phyloP scores from a whole-genome alignment of 2,329 filamentous ascomycete species.

The Penicillium sp. region DNA sequence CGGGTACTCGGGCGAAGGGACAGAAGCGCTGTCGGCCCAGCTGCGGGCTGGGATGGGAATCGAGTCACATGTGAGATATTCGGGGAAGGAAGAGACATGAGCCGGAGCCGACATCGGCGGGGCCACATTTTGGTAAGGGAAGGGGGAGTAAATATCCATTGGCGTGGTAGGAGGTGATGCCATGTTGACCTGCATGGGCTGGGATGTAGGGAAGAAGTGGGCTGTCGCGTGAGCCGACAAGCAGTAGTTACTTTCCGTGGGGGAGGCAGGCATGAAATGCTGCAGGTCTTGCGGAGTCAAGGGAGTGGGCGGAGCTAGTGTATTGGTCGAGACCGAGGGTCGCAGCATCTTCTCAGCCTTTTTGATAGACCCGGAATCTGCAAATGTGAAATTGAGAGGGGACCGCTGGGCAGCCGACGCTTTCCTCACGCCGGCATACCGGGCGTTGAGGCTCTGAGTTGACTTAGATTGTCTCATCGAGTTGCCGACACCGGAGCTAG shows the following conservation, averaged over 20 bases:
- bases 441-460: conserved; percentile 44
- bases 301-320: conserved; percentile 44
- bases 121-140: conserved; percentile 37
- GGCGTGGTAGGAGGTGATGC: conserved; percentile 48
- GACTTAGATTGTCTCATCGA: conserved; percentile 48
- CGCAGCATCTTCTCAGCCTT: conserved; percentile 37
- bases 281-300: conserved; percentile 45
- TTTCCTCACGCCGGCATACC: conserved; percentile 49
- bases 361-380: conserved; percentile 42
- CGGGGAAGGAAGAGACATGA: conserved; percentile 44
- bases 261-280: conserved; percentile 41
- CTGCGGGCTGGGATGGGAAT: conserved; percentile 40
- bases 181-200: conserved; percentile 43
- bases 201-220: conserved; percentile 39
- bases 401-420: conserved; percentile 46
- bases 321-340: conserved; percentile 35
- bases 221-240: conserved; percentile 33
- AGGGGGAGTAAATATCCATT: conserved; percentile 40
- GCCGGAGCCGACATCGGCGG: conserved; percentile 45
- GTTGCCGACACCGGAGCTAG: conserved; percentile 35
- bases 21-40: conserved; percentile 41
- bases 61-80: conserved; percentile 40
- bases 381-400: conserved; percentile 47
- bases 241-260: conserved; percentile 40
- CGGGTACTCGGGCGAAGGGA: conserved; percentile 45